Evolutionary conservation across 1,139 yeast genomes (phyloP).

Genomic region (Groenewaldozyma auringiensis): DNA sequence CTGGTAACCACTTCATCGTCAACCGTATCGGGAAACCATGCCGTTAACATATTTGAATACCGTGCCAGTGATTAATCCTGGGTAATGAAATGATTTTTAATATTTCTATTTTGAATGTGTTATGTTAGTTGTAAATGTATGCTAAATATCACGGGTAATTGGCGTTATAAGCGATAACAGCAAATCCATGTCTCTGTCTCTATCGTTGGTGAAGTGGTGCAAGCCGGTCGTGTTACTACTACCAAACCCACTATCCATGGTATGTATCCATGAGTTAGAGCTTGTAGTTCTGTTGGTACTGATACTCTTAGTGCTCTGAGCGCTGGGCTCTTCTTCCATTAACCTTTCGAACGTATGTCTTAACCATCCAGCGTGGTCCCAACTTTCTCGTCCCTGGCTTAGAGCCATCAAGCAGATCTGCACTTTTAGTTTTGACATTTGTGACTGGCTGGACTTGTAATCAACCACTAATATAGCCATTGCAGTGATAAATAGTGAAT

Average conservation of each 20-base stretch:
- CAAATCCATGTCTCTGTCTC: neutral
- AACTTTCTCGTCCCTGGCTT: constrained; percentile 12
- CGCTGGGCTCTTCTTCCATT: neutral
- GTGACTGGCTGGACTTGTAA: constrained; percentile 4
- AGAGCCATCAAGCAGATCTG: constrained; percentile 14
- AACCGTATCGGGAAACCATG: no score
- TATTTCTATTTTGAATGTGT: no score
- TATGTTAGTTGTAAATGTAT: no score
- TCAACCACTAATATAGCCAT: constrained; percentile 14
- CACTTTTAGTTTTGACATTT: constrained; percentile 10
- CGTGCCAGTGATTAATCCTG: no score
- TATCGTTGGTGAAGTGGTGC: neutral
- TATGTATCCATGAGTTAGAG: neutral
- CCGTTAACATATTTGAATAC: no score
- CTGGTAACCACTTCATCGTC: no score
- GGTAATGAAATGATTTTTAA: no score
- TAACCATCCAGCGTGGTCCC: constrained; percentile 36
- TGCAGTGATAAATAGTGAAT: constrained; percentile 13
- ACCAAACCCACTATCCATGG: no score
- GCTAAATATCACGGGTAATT: neutral
- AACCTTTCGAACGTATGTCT: constrained; percentile 9
- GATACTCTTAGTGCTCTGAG: neutral
- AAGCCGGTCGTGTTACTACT: neutral
- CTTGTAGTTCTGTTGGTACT: neutral
- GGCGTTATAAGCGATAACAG: neutral